Conservation (phyloP, 1,284 basidiomycete species). For the Fomitiporia mediterranea region DNA sequence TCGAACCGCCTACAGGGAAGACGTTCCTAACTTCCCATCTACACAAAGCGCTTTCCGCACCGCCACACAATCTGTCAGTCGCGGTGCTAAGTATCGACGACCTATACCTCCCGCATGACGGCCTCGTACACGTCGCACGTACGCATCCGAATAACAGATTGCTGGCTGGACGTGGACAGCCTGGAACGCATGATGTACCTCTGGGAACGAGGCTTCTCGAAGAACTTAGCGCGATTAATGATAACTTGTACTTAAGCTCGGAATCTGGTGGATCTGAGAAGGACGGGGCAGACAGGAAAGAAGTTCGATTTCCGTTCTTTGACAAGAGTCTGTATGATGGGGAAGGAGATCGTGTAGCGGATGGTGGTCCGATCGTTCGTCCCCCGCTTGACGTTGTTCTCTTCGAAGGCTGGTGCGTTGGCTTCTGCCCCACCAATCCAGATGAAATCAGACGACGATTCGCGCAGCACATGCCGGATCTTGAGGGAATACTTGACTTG, state of each 20-base stretch:
- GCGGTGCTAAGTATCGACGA: slow-evolving; percentile 82
- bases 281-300: not conserved
- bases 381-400: slow-evolving; percentile 79
- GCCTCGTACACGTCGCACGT: slow-evolving; percentile 49
- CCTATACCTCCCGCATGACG: slow-evolving; percentile 71
- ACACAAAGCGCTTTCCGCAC: slow-evolving; percentile 41
- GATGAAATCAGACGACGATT: slow-evolving; percentile 41
- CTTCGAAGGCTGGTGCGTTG: slow-evolving; percentile 82
- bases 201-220: slow-evolving; percentile 55
- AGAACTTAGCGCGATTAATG: slow-evolving; percentile 46
- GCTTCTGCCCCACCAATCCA: slow-evolving; percentile 56
- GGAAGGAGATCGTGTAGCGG: slow-evolving; percentile 73
- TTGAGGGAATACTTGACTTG: slow-evolving; percentile 35
- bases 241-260: no score
- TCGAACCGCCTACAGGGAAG: slow-evolving; percentile 48
- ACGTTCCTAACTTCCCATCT: slow-evolving; percentile 63
- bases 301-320: slow-evolving; percentile 70
- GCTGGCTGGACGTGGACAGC: slow-evolving; percentile 75
- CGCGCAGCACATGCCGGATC: slow-evolving; percentile 33
- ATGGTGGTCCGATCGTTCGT: slow-evolving; percentile 37
- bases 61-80: slow-evolving; percentile 51
- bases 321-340: slow-evolving; percentile 82
- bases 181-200: slow-evolving; percentile 80
- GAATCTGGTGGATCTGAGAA: not conserved
- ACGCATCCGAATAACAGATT: slow-evolving; percentile 57